phyloP scores from a whole-genome alignment of 345 rosid species.

The Rubroshorea leprosula region DNA sequence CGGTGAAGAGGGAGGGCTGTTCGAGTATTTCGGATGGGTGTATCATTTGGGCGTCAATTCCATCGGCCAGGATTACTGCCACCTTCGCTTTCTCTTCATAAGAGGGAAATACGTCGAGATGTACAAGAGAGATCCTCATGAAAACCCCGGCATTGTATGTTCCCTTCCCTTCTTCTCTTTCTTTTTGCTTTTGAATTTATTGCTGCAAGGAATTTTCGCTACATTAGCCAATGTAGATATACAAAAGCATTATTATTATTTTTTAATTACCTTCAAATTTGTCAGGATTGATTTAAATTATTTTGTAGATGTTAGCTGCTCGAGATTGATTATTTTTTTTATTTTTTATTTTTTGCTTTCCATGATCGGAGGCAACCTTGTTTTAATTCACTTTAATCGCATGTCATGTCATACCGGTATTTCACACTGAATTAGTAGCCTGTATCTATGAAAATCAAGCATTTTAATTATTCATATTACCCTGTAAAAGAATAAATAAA shows the following conservation, averaged over 20 bases:
- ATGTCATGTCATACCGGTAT: too few relatives aligned
- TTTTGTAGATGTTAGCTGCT: neutral
- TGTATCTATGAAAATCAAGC: neutral
- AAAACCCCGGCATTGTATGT: constrained; percentile 78
- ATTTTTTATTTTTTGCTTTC: too few relatives aligned
- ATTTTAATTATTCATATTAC: too few relatives aligned
- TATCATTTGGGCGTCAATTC: constrained; percentile 81
- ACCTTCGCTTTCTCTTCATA: constrained; percentile 60
- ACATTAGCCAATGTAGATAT: neutral
- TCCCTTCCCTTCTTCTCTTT: too few relatives aligned
- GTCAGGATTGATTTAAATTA: neutral
- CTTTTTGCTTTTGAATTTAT: neutral
- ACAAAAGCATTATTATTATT: too few relatives aligned
- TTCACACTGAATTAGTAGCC: neutral
- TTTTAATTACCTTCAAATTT: neutral
- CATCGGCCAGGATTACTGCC: constrained; percentile 79
- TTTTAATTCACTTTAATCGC: too few relatives aligned
- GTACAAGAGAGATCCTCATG: constrained; percentile 96
- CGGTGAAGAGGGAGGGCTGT: constrained; percentile 13
- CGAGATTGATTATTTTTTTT: too few relatives aligned
- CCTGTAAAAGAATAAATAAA: too few relatives aligned
- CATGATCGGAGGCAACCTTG: too few relatives aligned
- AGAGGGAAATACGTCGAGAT: constrained; percentile 79
- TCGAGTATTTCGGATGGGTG: constrained; percentile 73
- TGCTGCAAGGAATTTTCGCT: too few relatives aligned